phyloP scores from a whole-genome alignment of 2,329 filamentous ascomycete genomes.

The Magnaporthiopsis rhizophila region DNA sequence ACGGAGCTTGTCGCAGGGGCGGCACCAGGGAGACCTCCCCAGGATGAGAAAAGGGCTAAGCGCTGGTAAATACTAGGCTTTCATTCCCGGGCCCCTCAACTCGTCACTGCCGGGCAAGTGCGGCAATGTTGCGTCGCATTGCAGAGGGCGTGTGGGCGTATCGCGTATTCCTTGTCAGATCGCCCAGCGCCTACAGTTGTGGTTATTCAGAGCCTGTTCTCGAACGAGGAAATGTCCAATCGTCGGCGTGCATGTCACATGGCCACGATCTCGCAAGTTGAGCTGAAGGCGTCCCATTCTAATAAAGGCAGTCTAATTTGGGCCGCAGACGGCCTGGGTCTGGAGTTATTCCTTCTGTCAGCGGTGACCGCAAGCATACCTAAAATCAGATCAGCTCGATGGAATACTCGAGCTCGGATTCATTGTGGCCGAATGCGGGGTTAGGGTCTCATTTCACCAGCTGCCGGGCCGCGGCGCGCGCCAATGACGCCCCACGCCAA shows the following conservation, averaged over 20 bases:
- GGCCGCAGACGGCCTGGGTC: no score
- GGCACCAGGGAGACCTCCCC: neutral
- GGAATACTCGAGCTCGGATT: neutral
- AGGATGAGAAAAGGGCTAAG: no score
- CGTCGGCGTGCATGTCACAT: neutral
- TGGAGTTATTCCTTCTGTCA: neutral
- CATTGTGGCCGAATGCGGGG: neutral
- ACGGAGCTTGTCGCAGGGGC: neutral
- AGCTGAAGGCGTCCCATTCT: neutral
- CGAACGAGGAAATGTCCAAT: neutral
- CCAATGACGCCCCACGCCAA: neutral
- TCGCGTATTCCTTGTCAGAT: neutral
- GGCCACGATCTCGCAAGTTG: neutral
- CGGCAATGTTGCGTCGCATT: neutral
- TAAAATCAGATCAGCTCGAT: neutral
- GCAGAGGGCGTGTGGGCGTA: neutral
- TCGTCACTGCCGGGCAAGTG: neutral
- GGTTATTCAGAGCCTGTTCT: neutral
- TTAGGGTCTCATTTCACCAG: neutral
- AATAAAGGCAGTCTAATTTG: neutral
- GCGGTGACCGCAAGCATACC: neutral
- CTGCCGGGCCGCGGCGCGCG: neutral
- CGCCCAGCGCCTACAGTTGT: neutral
- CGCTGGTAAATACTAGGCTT: no score
- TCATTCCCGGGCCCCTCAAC: neutral